Evolutionary conservation across 1,284 basidiomycete species (phyloP).

Genomic region (Ceratobasidium sp.): DNA sequence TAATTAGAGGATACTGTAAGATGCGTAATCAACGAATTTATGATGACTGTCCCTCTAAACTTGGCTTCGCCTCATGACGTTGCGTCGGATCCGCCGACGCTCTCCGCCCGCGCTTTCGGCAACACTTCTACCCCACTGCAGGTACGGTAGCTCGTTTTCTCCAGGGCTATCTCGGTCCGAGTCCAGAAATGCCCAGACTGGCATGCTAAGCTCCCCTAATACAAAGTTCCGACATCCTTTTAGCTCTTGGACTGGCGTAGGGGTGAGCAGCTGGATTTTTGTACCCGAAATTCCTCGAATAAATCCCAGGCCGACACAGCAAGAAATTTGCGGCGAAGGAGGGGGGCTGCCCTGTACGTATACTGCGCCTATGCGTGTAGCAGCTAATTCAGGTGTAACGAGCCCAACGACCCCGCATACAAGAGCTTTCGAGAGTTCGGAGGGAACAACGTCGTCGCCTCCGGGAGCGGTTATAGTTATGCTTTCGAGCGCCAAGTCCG

Average conservation of each 20-base stretch:
- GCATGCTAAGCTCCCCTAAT: slow-evolving; percentile 90
- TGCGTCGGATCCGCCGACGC: slow-evolving; percentile 63
- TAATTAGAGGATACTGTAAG: background rate
- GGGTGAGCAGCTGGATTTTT: slow-evolving; percentile 80
- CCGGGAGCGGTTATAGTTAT: slow-evolving; percentile 78
- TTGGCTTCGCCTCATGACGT: slow-evolving; percentile 63
- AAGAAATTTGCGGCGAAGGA: slow-evolving; percentile 70
- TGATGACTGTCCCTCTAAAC: background rate
- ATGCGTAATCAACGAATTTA: background rate
- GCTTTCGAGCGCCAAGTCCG: slow-evolving; percentile 67
- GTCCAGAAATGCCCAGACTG: slow-evolving; percentile 90
- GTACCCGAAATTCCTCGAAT: slow-evolving; percentile 70
- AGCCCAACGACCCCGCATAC: slow-evolving; percentile 87
- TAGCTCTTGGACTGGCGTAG: slow-evolving; percentile 68
- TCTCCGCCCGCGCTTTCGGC: slow-evolving; percentile 62
- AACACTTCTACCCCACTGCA: slow-evolving; percentile 80
- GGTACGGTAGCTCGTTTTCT: slow-evolving; percentile 75
- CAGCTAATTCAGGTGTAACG: slow-evolving; percentile 62
- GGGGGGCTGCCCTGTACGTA: slow-evolving; percentile 69
- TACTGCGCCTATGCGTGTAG: slow-evolving; percentile 57
- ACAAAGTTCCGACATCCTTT: slow-evolving; percentile 67
- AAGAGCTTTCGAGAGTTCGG: slow-evolving; percentile 77
- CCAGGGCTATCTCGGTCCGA: slow-evolving; percentile 57
- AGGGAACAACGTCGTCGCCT: slow-evolving; percentile 76
- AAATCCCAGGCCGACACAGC: slow-evolving; percentile 78